phyloP scores from a whole-genome alignment of 345 rosid genomes.

The Eucalyptus urophylla region DNA sequence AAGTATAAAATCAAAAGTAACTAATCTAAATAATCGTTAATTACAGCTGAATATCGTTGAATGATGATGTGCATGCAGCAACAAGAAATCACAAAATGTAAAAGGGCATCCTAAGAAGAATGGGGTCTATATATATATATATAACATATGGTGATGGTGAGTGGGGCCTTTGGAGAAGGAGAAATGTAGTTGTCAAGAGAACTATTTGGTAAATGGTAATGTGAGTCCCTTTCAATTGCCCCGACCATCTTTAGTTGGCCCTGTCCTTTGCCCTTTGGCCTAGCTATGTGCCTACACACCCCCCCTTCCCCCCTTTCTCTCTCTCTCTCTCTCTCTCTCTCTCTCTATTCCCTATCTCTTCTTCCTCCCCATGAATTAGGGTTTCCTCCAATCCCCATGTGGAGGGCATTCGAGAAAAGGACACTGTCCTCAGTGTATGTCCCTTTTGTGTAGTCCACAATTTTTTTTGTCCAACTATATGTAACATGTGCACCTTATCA shows the following conservation, averaged over 20 bases:
- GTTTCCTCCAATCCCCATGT: neutral
- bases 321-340: no score
- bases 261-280: neutral
- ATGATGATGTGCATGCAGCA: neutral
- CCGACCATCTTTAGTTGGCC: neutral
- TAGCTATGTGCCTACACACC: neutral
- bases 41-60: neutral
- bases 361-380: neutral
- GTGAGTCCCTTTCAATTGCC: neutral
- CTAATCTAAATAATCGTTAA: neutral
- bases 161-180: neutral
- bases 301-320: fast-evolving
- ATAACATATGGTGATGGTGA: neutral
- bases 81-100: neutral
- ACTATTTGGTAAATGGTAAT: neutral
- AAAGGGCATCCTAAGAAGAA: neutral
- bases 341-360: neutral
- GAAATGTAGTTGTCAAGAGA: neutral
- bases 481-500: neutral
- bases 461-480: neutral
- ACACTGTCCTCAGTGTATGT: neutral
- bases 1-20: neutral
- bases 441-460: neutral
- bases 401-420: neutral
- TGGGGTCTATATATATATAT: neutral